Evolutionary conservation across 139 green algal species (phyloP).

Genomic region (Asterochloris erici): DNA sequence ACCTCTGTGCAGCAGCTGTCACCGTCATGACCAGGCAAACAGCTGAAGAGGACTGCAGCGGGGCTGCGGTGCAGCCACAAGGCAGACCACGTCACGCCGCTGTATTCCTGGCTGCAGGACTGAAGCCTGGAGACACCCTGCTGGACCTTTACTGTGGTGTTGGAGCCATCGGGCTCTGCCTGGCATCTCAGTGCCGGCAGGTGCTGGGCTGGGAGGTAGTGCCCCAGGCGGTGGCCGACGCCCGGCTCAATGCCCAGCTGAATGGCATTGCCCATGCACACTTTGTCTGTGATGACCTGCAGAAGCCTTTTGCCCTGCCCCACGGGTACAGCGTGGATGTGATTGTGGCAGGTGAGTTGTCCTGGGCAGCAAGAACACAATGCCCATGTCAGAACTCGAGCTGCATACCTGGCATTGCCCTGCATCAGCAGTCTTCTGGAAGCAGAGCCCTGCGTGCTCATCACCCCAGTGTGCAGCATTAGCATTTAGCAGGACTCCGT

Average conservation of each 20-base stretch:
- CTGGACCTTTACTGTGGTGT: constrained; percentile 91
- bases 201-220: constrained; percentile 60
- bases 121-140: constrained; percentile 37
- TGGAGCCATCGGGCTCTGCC: constrained; percentile 74
- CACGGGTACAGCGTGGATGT: constrained; percentile 30
- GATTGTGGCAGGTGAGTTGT: constrained; percentile 14
- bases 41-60: too few species aligned
- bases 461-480: too few species aligned
- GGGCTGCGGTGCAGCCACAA: too few species aligned
- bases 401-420: too few species aligned
- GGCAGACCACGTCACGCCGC: too few species aligned
- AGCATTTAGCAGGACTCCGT: too few species aligned
- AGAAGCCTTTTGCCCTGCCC: constrained; percentile 7
- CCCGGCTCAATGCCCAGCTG: constrained; percentile 57
- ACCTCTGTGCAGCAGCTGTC: too few species aligned
- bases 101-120: neutral
- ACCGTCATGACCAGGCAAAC: too few species aligned
- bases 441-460: too few species aligned
- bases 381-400: too few species aligned
- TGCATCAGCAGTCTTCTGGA: too few species aligned
- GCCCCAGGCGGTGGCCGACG: constrained; percentile 42
- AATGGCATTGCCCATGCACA: constrained; percentile 76
- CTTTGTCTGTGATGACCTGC: constrained; percentile 65
- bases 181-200: constrained; percentile 45
- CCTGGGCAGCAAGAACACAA: neutral